A percentile compares a stretch with the other conserved stretches of the same genome.
Conservation (phyloP, 2,329 filamentous ascomycete species). For the Basipetospora chlamydospora region DNA sequence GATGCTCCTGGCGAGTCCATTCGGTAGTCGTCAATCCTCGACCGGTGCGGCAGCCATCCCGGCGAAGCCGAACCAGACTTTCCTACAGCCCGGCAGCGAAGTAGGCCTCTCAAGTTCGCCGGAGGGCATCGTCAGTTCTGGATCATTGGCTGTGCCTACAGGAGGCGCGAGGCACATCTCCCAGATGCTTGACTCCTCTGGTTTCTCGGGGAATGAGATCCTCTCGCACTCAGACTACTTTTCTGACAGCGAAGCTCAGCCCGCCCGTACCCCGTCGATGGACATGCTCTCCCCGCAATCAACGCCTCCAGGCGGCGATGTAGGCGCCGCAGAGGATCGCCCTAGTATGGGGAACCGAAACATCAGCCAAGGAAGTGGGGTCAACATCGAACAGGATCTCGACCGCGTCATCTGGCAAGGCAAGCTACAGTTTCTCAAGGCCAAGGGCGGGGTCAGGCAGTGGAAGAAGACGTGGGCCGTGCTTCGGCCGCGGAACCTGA, state of each 20-base stretch:
- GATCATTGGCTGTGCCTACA: conserved; percentile 17
- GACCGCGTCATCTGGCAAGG: conserved; percentile 92
- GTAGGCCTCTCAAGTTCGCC: conserved; percentile 43
- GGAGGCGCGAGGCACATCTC: conserved; percentile 36
- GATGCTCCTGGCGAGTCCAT: conserved; percentile 57
- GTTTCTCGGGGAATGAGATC: conserved; percentile 47
- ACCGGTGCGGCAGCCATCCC: conserved; percentile 3
- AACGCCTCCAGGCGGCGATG: not conserved
- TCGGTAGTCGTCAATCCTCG: conserved; percentile 30
- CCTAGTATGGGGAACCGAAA: conserved; percentile 33
- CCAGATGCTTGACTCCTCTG: conserved; percentile 49
- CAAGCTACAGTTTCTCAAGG: conserved; percentile 72
- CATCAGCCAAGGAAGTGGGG: conserved; percentile 46
- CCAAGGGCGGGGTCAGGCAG: conserved; percentile 67
- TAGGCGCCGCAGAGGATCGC: conserved; percentile 10
- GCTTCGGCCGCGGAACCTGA: conserved; percentile 67
- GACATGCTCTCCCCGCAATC: not conserved
- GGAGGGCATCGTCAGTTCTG: conserved; percentile 32
- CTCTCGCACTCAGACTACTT: conserved; percentile 80
- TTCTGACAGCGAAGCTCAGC: conserved; percentile 49
- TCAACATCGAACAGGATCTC: conserved; percentile 46
- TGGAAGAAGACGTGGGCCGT: conserved; percentile 97
- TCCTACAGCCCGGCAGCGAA: conserved; percentile 20
- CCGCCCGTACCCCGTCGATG: not conserved
- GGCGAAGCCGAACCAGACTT: conserved; percentile 9